These are phyloP conservation scores for Trametes coccinea DNA, from an alignment of 768 basidiomycete genomes.

Conservation along the genomic window DNA sequence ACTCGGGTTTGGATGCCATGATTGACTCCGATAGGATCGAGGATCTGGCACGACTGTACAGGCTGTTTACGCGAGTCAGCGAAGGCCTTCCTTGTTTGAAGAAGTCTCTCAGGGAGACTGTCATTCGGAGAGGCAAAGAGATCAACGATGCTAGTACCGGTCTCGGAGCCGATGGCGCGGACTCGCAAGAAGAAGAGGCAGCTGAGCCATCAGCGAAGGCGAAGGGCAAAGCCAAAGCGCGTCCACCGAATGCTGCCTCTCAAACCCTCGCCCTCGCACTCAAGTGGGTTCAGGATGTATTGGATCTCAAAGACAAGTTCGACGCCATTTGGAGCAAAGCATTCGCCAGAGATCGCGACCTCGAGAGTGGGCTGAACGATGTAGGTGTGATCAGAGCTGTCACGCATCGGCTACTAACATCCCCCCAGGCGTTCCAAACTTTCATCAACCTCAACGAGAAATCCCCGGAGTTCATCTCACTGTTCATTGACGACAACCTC, in stretches of 20 bases:
- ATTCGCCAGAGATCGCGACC: constrained; percentile 69
- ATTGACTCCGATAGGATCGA: constrained; percentile 75
- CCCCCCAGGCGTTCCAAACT: constrained; percentile 78
- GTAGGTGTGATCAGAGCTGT: constrained; percentile 42
- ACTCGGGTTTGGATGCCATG: constrained; percentile 87
- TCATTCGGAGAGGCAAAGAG: constrained; percentile 71
- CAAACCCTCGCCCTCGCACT: constrained; percentile 65
- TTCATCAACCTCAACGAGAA: constrained; percentile 89
- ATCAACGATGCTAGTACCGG: constrained; percentile 51
- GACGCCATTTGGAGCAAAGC: constrained; percentile 71
- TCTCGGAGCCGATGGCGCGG: constrained; percentile 33
- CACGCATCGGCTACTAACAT: background rate
- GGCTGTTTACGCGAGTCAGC: constrained; percentile 68
- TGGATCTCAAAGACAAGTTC: constrained; percentile 91
- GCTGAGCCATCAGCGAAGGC: constrained; percentile 40
- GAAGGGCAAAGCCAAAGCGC: constrained; percentile 55
- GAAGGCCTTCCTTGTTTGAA: constrained; percentile 66
- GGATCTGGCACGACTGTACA: constrained; percentile 79
- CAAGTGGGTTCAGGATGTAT: constrained; percentile 91
- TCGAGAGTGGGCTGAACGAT: constrained; percentile 85
- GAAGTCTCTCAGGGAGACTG: constrained; percentile 67
- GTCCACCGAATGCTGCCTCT: constrained; percentile 38
- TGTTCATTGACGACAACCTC: constrained; percentile 96
- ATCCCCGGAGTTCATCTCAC: constrained; percentile 90
- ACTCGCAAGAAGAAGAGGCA: constrained; percentile 31